Evolutionary conservation across 2,329 filamentous ascomycete genomes (phyloP), one percentile per base, ranked within the genome.

Genomic region (Helotiales sp.): DNA sequence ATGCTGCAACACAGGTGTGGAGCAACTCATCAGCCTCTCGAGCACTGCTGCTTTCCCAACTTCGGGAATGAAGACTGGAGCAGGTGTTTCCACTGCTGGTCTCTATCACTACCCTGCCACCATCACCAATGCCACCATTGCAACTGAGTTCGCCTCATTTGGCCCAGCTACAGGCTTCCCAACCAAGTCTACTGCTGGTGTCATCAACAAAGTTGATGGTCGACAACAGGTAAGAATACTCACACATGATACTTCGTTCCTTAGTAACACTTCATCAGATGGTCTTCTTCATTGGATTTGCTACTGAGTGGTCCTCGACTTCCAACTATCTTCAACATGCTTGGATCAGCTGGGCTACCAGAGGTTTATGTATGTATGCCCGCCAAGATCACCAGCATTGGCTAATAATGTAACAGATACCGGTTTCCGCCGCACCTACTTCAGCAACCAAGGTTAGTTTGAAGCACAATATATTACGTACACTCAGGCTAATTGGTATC

Each of bases 281-380:
- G 85, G 86, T 83, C 2, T 89, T 85, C 79, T 89, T 89, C 78
- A 82, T 85, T 62, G 78, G 79, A 17, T 87, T 85, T 61, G 79
- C 79, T 11, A 78, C 78, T 24, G 78, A 79, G 60, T 82, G 80
- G 80, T 78, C 75, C 67, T 71, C 82, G 15, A 83, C 86, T 2
- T 86, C 84, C 72, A 87, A 82, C 75, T 87, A 83, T 72, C 76
- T 88, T 58, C 86, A 89, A 76, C 87, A 89, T 76, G 81, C 86
- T 11, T 88, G 85, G 82, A 88, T 89, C 67, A 83, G 83, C 71
- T 89, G 86, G 87, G 75, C 87, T 37, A 89, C 87, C 5, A 82
- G 86, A 68, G 87, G 87, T 43, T 76, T 89, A 8, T 85, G 69
- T 71, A 66, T 45, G 67, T 63, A 34, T 26, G 5, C 34, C 17